Conservation (phyloP, 2,329 filamentous ascomycete species). For the Ophiocordyceps camponoti-floridani region DNA sequence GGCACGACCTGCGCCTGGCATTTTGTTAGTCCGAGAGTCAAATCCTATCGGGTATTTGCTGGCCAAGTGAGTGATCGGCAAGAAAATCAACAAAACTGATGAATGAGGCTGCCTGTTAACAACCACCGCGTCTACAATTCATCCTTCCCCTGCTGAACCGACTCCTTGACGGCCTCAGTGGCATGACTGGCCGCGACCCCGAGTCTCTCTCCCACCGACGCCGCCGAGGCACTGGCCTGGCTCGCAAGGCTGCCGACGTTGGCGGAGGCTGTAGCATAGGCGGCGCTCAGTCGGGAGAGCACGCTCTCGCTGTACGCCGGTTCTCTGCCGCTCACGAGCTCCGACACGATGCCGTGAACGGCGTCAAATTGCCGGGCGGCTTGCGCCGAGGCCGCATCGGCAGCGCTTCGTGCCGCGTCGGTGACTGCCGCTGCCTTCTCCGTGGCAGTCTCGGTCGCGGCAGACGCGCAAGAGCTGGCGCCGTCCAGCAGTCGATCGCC, state of each 20-base stretch:
- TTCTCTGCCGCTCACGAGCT: conserved; percentile 61
- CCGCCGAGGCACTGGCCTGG: conserved; percentile 14
- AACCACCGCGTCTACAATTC: conserved; percentile 17
- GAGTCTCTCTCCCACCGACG: conserved; percentile 16
- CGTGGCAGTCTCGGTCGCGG: conserved; percentile 18
- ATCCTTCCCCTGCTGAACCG: conserved; percentile 17
- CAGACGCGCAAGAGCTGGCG: conserved; percentile 39
- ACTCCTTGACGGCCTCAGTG: conserved; percentile 23
- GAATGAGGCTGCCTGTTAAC: too few relatives aligned
- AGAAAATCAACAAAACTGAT: too few relatives aligned
- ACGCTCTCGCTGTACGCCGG: conserved; percentile 69
- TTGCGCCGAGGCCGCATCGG: conserved; percentile 37
- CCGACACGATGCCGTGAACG: conserved; percentile 55
- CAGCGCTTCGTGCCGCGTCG: conserved; percentile 17
- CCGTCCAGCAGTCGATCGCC: conserved; percentile 26
- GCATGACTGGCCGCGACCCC: conserved; percentile 20
- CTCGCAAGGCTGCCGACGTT: conserved; percentile 27
- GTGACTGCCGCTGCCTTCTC: conserved; percentile 36
- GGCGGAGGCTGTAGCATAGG: conserved; percentile 49
- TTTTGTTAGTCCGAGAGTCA: too few relatives aligned
- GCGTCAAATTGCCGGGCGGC: conserved; percentile 48
- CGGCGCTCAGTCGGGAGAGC: conserved; percentile 50
- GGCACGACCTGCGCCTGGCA: too few relatives aligned
- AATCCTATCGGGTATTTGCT: too few relatives aligned
- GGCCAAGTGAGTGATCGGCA: too few relatives aligned